These are phyloP conservation scores for Lachnellula willkommii DNA, from an alignment of 2,329 filamentous ascomycete species.

Conservation along the genomic window DNA sequence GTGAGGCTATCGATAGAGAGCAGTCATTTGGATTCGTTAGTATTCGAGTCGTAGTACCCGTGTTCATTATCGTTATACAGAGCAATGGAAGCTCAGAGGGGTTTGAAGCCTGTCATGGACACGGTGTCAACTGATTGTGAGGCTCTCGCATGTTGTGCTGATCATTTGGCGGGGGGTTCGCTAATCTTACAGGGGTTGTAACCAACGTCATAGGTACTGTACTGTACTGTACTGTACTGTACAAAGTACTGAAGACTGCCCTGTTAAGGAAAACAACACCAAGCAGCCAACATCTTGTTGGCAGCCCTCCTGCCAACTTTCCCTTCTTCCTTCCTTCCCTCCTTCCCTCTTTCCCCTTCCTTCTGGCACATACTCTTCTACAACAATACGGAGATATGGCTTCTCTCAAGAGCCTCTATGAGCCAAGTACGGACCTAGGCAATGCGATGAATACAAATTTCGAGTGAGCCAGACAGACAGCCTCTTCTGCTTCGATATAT, in stretches of 20 bases:
- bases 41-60: no score
- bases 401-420: slow-evolving; percentile 23
- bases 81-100: no score
- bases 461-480: slow-evolving; percentile 30
- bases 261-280: not conserved
- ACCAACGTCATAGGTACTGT: slow-evolving; percentile 12
- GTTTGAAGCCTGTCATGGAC: no score
- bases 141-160: not conserved
- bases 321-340: slow-evolving; percentile 3
- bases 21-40: no score
- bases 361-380: slow-evolving; percentile 5
- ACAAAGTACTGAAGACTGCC: not conserved
- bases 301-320: slow-evolving; percentile 14
- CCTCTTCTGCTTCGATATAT: not conserved
- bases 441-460: slow-evolving; percentile 35
- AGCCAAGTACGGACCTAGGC: slow-evolving; percentile 16
- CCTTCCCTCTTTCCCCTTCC: slow-evolving; percentile 3
- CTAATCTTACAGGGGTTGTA: slow-evolving; percentile 12
- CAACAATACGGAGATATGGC: slow-evolving; percentile 21
- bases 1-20: no score
- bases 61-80: no score
- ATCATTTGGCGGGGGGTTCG: not conserved
- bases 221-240: not conserved
- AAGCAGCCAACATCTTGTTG: not conserved
- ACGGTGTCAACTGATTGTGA: not conserved